These are phyloP conservation scores for Farysia itapuensis DNA, from an alignment of 1,284 basidiomycete genomes.

Conservation along the genomic window DNA sequence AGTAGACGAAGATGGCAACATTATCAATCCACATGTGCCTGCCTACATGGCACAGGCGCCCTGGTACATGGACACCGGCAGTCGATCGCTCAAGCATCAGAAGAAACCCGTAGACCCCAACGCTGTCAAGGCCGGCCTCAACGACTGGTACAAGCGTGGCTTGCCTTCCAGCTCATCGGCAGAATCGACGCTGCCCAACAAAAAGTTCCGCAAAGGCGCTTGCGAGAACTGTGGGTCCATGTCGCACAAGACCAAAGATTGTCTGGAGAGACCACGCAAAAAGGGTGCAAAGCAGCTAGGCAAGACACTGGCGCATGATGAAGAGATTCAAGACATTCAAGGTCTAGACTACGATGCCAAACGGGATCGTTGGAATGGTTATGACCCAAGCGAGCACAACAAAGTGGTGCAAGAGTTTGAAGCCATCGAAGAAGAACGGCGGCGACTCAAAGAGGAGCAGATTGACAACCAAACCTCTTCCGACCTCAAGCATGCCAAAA, in stretches of 20 bases:
- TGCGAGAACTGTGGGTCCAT: slow-evolving; percentile 98
- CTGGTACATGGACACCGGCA: slow-evolving; percentile 89
- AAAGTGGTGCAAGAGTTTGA: slow-evolving; percentile 87
- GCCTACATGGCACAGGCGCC: slow-evolving; percentile 74
- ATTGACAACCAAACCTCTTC: slow-evolving; percentile 83
- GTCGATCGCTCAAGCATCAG: slow-evolving; percentile 89
- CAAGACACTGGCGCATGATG: slow-evolving; percentile 86
- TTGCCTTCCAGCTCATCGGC: slow-evolving; percentile 50
- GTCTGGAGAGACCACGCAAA: slow-evolving; percentile 91
- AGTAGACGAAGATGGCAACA: slow-evolving; percentile 86
- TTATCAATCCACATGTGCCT: slow-evolving; percentile 98
- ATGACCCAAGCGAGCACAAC: slow-evolving; percentile 83
- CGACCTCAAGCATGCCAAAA: slow-evolving; percentile 67
- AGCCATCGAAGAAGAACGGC: slow-evolving; percentile 81
- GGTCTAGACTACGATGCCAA: slow-evolving; percentile 77
- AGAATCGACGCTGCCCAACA: slow-evolving; percentile 68
- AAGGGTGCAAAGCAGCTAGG: slow-evolving; percentile 93
- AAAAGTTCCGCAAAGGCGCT: slow-evolving; percentile 94
- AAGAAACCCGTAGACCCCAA: slow-evolving; percentile 70
- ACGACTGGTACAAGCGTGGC: slow-evolving; percentile 92
- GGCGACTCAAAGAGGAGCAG: slow-evolving; percentile 88
- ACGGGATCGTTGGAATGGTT: slow-evolving; percentile 97
- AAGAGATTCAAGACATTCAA: slow-evolving; percentile 77
- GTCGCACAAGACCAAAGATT: slow-evolving; percentile 88
- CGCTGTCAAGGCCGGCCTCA: slow-evolving; percentile 70